phyloP scores from a whole-genome alignment of 495 filamentous ascomycete genomes.

The Halenospora varia region DNA sequence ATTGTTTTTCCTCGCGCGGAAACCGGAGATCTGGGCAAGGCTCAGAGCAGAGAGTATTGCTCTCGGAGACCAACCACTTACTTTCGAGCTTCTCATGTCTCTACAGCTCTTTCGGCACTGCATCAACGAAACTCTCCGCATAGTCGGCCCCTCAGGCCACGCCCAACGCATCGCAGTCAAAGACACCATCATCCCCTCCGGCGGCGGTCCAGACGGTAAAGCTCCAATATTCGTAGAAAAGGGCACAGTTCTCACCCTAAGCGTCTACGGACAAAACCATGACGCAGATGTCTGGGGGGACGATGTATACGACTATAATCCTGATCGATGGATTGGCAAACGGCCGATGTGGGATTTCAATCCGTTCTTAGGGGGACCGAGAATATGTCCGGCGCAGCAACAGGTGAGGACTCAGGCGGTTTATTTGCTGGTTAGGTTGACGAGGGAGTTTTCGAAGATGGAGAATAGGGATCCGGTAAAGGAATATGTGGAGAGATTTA shows the following conservation, averaged over 20 bases:
- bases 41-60: neutral
- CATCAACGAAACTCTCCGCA: conserved; percentile 44
- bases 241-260: conserved; percentile 34
- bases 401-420: conserved; percentile 54
- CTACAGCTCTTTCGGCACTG: conserved; percentile 45
- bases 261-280: conserved; percentile 36
- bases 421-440: conserved; percentile 51
- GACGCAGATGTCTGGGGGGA: conserved; percentile 30
- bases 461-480: conserved; percentile 21
- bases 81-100: conserved; percentile 27
- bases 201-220: conserved; percentile 44
- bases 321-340: conserved; percentile 28
- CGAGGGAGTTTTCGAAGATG: conserved; percentile 55
- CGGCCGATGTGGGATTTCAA: conserved; percentile 23
- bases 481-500: conserved; percentile 30
- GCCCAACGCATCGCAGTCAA: conserved; percentile 30
- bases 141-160: conserved; percentile 51
- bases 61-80: conserved; percentile 12
- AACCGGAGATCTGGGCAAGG: conserved; percentile 5
- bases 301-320: conserved; percentile 31
- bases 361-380: conserved; percentile 47
- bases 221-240: conserved; percentile 39
- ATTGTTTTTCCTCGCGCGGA: conserved; percentile 19
- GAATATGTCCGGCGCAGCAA: conserved; percentile 49
- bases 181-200: conserved; percentile 45